Evolutionary conservation across 2,329 filamentous ascomycete species (phyloP), one percentile per base, ranked within the genome.

Genomic region (Aspergillus ochraceoroseus): DNA sequence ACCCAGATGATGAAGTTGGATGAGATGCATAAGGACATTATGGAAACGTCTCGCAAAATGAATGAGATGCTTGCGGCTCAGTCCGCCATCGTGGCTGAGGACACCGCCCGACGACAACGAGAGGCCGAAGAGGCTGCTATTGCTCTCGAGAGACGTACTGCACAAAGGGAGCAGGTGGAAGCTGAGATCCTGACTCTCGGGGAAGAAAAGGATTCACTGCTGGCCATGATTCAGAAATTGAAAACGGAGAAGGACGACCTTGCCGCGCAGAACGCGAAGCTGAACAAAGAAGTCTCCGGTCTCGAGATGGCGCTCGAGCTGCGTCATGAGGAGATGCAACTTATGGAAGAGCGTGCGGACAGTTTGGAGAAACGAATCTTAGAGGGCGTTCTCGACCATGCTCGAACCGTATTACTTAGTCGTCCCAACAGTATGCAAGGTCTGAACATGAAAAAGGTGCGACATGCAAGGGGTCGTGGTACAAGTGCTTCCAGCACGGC

Each of bases 351-450:
- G 7, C 85, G 90, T 47, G 92, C 90, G 2, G 88, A 95, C 62
- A 79, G 80, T 3, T 74, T 98, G 15, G 92, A 98, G 68, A 85
- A 89, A 37, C 82, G 92, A 17, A 95, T 98, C 52, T 71, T 98
- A 20, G 90, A 96, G 51, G 89, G 90, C 17, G 87, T 96, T 48
- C 94, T 98, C 69, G 89, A 96, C 55, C 90, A 96, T 62, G 95
- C 90, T 13, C 84, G 90, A 32, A 64, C 60, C 5, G 82, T 90
- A 17, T 74, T 95, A n/a, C 77, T 96, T 43, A 85, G 92, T 29
- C 62, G 71, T 73, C 80, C 51, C 83, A 86, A 68, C 69, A 76
- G 38, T 57, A 61, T 57, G 22, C 68, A 62, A 56, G 61, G 58
- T 51, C 71, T 76, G 70, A 73, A 66, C 48, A 64, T 75, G 40